A percentile compares a stretch with the other conserved stretches of the same genome.
Evolutionary conservation across 805 yeast genomes (phyloP).

Genomic region (Lachancea nothofagi): DNA sequence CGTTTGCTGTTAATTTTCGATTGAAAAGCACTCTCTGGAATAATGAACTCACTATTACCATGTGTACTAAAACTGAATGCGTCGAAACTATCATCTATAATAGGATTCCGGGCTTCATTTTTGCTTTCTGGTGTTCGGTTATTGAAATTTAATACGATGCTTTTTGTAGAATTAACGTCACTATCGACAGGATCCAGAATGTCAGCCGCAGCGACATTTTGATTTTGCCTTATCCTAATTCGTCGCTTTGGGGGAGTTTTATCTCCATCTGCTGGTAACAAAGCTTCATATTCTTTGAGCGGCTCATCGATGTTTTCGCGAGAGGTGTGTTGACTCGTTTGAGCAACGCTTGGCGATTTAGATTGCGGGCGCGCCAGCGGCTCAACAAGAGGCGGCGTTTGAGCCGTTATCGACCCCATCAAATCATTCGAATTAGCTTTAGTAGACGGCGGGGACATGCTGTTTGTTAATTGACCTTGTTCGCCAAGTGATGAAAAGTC

Average conservation of each 20-base stretch:
- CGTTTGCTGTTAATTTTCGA: neutral
- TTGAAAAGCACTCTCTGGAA: constrained; percentile 14
- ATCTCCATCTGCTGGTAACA: neutral
- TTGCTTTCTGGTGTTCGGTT: neutral
- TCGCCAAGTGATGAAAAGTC: neutral
- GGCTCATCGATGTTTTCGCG: neutral
- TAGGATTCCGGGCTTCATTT: constrained; percentile 21
- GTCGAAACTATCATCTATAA: constrained; percentile 30
- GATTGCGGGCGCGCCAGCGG: too few species aligned
- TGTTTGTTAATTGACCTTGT: neutral
- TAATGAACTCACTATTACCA: constrained; percentile 28
- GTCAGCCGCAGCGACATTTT: neutral
- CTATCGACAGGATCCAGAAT: constrained; percentile 1
- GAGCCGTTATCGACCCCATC: too few species aligned
- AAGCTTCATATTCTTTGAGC: neutral
- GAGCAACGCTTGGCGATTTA: too few species aligned
- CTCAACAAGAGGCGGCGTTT: too few species aligned
- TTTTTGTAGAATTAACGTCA: constrained; percentile 9
- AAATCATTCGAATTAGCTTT: neutral
- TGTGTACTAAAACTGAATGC: constrained; percentile 29
- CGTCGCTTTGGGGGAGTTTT: constrained; percentile 2
- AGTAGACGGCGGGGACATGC: neutral
- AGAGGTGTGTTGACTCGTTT: too few species aligned
- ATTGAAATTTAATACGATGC: constrained; percentile 13
- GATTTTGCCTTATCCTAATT: constrained; percentile 1